Conservation (phyloP, 305 asterid species). For the Fraxinus latifolia region DNA sequence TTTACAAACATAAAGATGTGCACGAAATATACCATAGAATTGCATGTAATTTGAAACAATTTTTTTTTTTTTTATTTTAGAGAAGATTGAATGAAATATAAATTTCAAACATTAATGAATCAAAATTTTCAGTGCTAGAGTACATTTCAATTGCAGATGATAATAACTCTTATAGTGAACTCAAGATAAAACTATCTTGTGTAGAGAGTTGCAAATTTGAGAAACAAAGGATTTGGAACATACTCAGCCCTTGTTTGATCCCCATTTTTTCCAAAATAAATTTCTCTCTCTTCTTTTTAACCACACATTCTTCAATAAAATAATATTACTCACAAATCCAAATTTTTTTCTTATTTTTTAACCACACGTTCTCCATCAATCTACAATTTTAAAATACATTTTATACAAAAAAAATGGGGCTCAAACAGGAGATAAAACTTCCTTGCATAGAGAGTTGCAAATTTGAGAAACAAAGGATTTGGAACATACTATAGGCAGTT, state of each 20-base stretch:
- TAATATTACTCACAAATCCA: no score
- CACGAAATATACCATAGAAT: not conserved
- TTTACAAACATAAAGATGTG: not conserved
- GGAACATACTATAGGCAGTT: slow-evolving; percentile 64
- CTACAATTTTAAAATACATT: no score
- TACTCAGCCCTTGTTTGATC: no score
- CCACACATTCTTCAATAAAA: no score
- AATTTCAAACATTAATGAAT: not conserved
- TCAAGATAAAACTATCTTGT: slow-evolving; percentile 16
- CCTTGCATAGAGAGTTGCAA: not conserved
- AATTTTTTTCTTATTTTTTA: no score
- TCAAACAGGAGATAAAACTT: slow-evolving; percentile 5
- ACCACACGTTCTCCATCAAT: no score
- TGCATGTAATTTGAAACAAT: not conserved
- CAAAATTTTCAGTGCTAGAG: not conserved
- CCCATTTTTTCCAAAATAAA: no score
- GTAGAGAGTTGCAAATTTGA: not conserved
- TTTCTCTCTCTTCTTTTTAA: no score
- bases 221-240: slow-evolving; percentile 12
- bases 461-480: slow-evolving; percentile 25
- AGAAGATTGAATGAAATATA: not conserved
- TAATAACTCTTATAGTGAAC: not conserved
- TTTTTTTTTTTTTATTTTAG: not conserved
- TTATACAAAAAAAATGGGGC: no score
- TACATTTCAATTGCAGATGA: slow-evolving; percentile 1